Evolutionary conservation across 768 basidiomycete species (phyloP), one percentile per base, ranked within the genome.

Genomic region (Termitomyces sp.): DNA sequence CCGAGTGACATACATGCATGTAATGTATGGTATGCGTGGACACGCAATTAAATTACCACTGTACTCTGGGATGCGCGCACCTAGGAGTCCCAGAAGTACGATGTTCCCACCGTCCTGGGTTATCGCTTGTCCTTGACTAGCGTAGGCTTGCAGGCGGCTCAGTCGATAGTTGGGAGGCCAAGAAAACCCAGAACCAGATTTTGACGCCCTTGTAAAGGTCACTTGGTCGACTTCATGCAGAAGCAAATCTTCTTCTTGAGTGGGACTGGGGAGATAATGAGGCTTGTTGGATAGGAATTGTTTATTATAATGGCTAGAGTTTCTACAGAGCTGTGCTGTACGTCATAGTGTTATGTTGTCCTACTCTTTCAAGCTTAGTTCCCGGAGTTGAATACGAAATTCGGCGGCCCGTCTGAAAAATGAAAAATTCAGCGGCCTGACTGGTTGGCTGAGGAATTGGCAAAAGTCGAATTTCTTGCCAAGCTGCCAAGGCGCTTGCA

Each of bases 31-130:
- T 54, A 68, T 77, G 11, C 69, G 73, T 14, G 12, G 65, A 75
- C 53, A 71, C 71, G 68, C 64, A 72, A 73, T 50, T 69, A 72
- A n/a, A 67, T 64, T 17, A 69, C 71, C 1, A 58, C 76, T 1
- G 50, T 76, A 26, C 66, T 68, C 6, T 76, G 76, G 59, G n/a
- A n/a, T n/a, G n/a, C n/a, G n/a, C n/a, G n/a, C n/a, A n/a, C n/a
- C n/a, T n/a, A 77, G 75, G 72, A 37, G 74, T 76, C 26, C 10
- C 14, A 44, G 64, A 72, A 69, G 28, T 22, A 62, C 47, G 40
- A 45, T 38, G 28, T 38, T 15, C 9, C 34, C 14, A 8, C 35
- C 12, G 38, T 6, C 38, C 21, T 26, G 17, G 44, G 12, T 26
- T 8, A 45, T 26, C 26, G 45, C 30, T 30, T 19, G 45, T 19